These are phyloP conservation scores for Lepiota venenata DNA, from an alignment of 768 basidiomycete genomes.

Conservation along the genomic window DNA sequence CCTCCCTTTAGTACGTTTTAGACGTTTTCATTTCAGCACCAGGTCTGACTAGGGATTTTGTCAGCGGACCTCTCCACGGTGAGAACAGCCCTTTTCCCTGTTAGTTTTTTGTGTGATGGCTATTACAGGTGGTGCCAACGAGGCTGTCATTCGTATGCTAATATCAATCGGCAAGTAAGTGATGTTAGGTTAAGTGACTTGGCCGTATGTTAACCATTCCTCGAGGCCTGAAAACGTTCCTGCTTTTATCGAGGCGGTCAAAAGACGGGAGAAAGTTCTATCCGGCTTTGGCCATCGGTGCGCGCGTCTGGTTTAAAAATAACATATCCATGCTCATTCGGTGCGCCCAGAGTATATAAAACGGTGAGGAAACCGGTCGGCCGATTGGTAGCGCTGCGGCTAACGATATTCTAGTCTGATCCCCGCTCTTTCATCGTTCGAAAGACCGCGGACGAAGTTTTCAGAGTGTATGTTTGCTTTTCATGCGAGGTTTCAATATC, in stretches of 20 bases:
- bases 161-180: slow-evolving; percentile 79
- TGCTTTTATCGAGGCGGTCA: slow-evolving; percentile 82
- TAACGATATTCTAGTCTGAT: slow-evolving; percentile 58
- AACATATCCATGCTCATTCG: neutral
- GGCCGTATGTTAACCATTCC: neutral
- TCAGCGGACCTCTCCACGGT: slow-evolving; percentile 72
- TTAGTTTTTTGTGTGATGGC: slow-evolving; percentile 4
- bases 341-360: slow-evolving; percentile 51
- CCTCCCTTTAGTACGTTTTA: slow-evolving; percentile 77
- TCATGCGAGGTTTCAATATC: neutral
- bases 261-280: slow-evolving; percentile 82
- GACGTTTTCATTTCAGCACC: neutral
- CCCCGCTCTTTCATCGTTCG: slow-evolving; percentile 90
- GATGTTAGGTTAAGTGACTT: neutral
- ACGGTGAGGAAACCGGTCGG: slow-evolving; percentile 40
- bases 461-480: slow-evolving; percentile 60
- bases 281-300: slow-evolving; percentile 85
- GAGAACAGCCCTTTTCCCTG: neutral
- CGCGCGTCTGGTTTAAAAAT: neutral
- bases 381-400: neutral
- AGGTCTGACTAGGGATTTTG: slow-evolving; percentile 8
- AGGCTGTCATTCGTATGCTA: slow-evolving; percentile 94
- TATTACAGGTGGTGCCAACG: slow-evolving; percentile 75
- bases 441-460: slow-evolving; percentile 89
- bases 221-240: slow-evolving; percentile 79